A percentile compares a stretch with the other conserved stretches of the same genome.
Evolutionary conservation across 345 rosid species (phyloP).

Genomic region (Linum tenue): DNA sequence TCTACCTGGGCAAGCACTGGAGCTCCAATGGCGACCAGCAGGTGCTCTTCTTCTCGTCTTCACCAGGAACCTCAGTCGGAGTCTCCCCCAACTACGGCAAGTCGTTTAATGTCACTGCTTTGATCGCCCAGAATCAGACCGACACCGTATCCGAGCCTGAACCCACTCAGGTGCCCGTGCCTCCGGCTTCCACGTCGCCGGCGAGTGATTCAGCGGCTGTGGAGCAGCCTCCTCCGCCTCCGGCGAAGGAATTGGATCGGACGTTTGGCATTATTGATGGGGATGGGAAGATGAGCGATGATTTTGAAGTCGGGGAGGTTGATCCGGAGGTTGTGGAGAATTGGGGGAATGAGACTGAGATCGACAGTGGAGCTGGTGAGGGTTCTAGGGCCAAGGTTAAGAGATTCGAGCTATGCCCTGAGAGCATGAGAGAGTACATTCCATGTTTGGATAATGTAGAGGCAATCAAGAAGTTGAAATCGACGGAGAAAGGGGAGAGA

Average conservation of each 20-base stretch:
- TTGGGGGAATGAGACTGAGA: slow-evolving; percentile 33
- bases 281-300: slow-evolving; percentile 73
- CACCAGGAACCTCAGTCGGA: slow-evolving; percentile 27
- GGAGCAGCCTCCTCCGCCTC: neutral
- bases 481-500: slow-evolving; percentile 69
- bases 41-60: slow-evolving; percentile 61
- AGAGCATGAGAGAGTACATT: slow-evolving; percentile 62
- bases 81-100: slow-evolving; percentile 52
- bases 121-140: slow-evolving; percentile 30
- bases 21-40: slow-evolving; percentile 48
- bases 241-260: slow-evolving; percentile 12
- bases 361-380: slow-evolving; percentile 11
- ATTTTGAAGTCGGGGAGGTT: slow-evolving; percentile 74
- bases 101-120: slow-evolving; percentile 36
- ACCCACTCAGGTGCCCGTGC: slow-evolving; percentile 10
- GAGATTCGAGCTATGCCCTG: slow-evolving; percentile 44
- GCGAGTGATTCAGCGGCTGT: slow-evolving; percentile 4
- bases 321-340: slow-evolving; percentile 51
- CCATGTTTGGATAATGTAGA: slow-evolving; percentile 84
- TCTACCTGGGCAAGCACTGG: slow-evolving; percentile 86
- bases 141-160: neutral
- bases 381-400: slow-evolving; percentile 23
- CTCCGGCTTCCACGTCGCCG: slow-evolving; percentile 35
- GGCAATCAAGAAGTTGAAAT: slow-evolving; percentile 50
- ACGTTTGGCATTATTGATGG: slow-evolving; percentile 67